A percentile compares a stretch with the other conserved stretches of the same genome.
phyloP scores from a whole-genome alignment of 169 alveolate genomes.

The Plasmodium coatneyi region DNA sequence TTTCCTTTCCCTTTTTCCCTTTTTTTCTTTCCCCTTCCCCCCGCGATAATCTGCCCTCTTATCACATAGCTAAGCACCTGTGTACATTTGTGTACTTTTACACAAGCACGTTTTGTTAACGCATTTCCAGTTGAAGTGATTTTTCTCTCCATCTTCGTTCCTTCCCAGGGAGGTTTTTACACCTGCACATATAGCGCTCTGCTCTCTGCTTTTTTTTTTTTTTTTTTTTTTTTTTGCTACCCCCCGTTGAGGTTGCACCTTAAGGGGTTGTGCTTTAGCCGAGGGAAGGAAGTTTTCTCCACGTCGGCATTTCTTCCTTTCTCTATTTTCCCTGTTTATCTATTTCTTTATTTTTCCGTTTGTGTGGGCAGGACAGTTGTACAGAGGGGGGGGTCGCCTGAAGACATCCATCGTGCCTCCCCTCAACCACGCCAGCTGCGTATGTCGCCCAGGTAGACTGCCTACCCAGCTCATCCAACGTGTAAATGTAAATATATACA shows the following conservation, averaged over 20 bases:
- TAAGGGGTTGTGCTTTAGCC: not conserved
- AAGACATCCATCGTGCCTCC: not conserved
- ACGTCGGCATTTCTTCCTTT: not conserved
- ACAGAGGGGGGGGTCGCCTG: not conserved
- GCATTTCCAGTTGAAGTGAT: not conserved
- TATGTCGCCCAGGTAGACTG: not conserved
- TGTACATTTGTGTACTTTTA: not conserved
- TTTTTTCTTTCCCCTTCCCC: not conserved
- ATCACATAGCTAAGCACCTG: not conserved
- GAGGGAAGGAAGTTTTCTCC: not conserved
- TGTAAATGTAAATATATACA: not conserved
- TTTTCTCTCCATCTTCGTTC: not conserved
- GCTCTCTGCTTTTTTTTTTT: not conserved
- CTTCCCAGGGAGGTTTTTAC: not conserved
- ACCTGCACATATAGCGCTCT: not conserved
- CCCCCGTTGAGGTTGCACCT: not conserved
- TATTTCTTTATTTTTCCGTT: not conserved
- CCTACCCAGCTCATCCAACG: not conserved
- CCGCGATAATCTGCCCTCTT: not conserved
- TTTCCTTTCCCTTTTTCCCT: not conserved
- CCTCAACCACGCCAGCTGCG: not conserved
- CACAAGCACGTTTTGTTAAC: not conserved
- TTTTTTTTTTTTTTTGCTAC: not conserved
- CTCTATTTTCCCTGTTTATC: not conserved
- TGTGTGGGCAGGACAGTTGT: not conserved